phyloP scores from a whole-genome alignment of 139 green algal species.

The Ettlia oleoabundans region DNA sequence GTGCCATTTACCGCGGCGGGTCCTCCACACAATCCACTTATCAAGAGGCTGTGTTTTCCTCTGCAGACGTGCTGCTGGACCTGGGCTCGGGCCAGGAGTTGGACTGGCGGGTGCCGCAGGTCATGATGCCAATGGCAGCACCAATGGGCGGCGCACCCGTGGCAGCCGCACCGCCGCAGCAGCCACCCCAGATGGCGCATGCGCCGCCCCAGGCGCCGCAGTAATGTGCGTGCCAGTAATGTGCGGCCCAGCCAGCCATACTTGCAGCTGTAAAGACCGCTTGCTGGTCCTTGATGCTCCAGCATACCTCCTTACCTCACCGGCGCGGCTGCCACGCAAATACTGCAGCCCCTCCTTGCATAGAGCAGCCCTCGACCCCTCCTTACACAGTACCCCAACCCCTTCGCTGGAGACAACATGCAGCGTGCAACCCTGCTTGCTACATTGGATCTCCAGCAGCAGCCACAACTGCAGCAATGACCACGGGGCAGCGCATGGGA shows the following conservation, averaged over 20 bases:
- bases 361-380: too few relatives aligned
- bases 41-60: not conserved
- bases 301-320: too few relatives aligned
- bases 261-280: too few relatives aligned
- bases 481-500: not conserved
- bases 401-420: too few relatives aligned
- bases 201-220: conserved; percentile 2
- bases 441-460: not conserved
- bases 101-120: conserved; percentile 34
- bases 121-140: conserved; percentile 12
- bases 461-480: not conserved
- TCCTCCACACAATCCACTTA: too few relatives aligned
- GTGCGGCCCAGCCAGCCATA: not conserved
- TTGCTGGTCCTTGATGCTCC: too few relatives aligned
- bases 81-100: conserved; percentile 1
- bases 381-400: too few relatives aligned
- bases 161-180: conserved; percentile 3
- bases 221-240: not conserved
- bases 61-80: conserved; percentile 32
- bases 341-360: too few relatives aligned
- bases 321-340: too few relatives aligned
- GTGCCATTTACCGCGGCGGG: too few relatives aligned
- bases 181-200: conserved; percentile 2
- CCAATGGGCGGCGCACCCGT: not conserved
- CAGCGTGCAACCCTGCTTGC: too few relatives aligned